Evolutionary conservation across 2,329 filamentous ascomycete genomes (phyloP).

Genomic region (Grosmannia serpens): DNA sequence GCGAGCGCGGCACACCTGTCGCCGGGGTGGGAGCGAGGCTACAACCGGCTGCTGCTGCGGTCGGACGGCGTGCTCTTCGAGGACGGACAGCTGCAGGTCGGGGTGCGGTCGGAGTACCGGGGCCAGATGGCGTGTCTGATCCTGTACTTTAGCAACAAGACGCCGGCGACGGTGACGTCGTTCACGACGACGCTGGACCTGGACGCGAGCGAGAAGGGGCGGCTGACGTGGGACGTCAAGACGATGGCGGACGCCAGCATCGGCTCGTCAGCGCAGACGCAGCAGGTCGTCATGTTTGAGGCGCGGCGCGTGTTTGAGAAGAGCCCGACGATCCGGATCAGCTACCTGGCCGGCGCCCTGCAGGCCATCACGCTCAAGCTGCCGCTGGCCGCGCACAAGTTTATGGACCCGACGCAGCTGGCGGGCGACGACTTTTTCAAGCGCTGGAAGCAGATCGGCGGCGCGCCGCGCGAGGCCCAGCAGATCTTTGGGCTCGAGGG

Average conservation of each 20-base stretch:
- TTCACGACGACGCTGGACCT: conserved; percentile 93
- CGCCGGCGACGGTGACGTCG: conserved; percentile 69
- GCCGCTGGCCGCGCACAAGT: conserved; percentile 83
- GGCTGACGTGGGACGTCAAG: conserved; percentile 77
- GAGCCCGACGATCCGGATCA: conserved; percentile 83
- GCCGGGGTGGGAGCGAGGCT: conserved; percentile 88
- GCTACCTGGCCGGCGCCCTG: conserved; percentile 84
- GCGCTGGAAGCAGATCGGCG: conserved; percentile 97
- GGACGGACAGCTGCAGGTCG: conserved; percentile 86
- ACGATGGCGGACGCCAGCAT: conserved; percentile 77
- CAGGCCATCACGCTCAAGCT: conserved; percentile 88
- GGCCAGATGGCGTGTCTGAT: conserved; percentile 94
- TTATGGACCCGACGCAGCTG: conserved; percentile 87
- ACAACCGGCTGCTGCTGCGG: conserved; percentile 66
- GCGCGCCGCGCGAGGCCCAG: conserved; percentile 75
- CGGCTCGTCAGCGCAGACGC: conserved; percentile 61
- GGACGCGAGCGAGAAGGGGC: conserved; percentile 50
- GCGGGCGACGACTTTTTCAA: conserved; percentile 94
- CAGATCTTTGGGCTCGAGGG: conserved; percentile 61
- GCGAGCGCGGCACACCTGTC: conserved; percentile 87
- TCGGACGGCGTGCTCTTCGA: conserved; percentile 87
- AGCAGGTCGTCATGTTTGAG: conserved; percentile 93
- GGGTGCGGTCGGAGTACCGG: conserved; percentile 85
- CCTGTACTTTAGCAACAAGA: conserved; percentile 92
- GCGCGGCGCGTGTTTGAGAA: conserved; percentile 70